Evolutionary conservation across 768 basidiomycete species (phyloP).

Genomic region (Boletus patriciae): DNA sequence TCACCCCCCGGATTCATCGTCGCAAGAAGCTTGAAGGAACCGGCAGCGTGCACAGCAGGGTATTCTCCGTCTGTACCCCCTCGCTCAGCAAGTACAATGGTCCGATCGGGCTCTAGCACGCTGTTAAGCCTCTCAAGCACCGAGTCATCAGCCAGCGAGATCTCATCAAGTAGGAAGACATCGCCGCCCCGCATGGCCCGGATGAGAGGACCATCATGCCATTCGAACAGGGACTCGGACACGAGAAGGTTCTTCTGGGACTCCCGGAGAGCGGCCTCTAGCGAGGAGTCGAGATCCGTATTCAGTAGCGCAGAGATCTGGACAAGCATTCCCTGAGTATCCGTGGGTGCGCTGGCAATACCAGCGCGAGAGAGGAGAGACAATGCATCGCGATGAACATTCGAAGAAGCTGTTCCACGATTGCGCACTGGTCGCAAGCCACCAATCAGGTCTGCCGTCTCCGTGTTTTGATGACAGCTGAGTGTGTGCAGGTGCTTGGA

Average conservation of each 20-base stretch:
- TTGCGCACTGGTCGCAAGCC: constrained; percentile 88
- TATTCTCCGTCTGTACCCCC: constrained; percentile 74
- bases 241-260: constrained; percentile 47
- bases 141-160: constrained; percentile 96
- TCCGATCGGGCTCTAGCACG: constrained; percentile 88
- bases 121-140: constrained; percentile 97
- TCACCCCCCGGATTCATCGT: constrained; percentile 99
- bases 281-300: constrained; percentile 32
- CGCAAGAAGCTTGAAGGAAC: constrained; percentile 84
- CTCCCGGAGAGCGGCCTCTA: constrained; percentile 37
- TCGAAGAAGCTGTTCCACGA: constrained; percentile 54
- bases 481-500: constrained; percentile 64
- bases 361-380: constrained; percentile 45
- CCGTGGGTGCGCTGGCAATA: constrained; percentile 24
- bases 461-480: constrained; percentile 98
- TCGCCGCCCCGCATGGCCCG: constrained; percentile 86
- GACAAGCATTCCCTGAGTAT: constrained; percentile 28
- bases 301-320: constrained; percentile 26
- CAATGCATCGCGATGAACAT: constrained; percentile 45
- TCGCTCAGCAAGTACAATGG: constrained; percentile 88
- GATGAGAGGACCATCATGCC: constrained; percentile 96
- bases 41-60: constrained; percentile 61
- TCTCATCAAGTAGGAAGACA: constrained; percentile 91
- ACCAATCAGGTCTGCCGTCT: constrained; percentile 95
- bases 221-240: constrained; percentile 85